Evolutionary conservation across 2,329 filamentous ascomycete species (phyloP), one percentile per base, ranked within the genome.

Genomic region (Penicillium sp.): DNA sequence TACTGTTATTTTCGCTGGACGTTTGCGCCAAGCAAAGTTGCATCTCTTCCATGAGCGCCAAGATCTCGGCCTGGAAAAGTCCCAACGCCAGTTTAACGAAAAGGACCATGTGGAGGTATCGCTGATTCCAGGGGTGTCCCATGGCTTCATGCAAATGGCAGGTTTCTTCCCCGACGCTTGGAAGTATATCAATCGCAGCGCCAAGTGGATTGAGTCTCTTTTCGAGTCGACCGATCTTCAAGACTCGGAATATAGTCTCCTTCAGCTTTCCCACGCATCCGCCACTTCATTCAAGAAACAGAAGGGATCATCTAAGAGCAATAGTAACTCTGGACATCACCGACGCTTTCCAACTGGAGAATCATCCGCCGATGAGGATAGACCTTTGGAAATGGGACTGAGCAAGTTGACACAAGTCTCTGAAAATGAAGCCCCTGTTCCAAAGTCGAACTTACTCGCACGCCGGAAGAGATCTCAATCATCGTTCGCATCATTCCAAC

Each of bases 141-240:
- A 99, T 67, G 94, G 94, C 1, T 99, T 99, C 73, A 76, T 97
- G 64, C 92, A 97, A 69, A 96, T 99, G 68, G 91, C 91, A 0
- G 81, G 85, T 1, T 80, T 97, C 3, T 99, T 95, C 64, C 92
- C 92, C 0, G 91, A 94, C 8, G 92, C 90, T 1, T 96, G 92
- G 90, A 89, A 88, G 66, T 88, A 95, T 68, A 90, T 97, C 64
- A 85, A 89, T 60, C 84, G 88, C 29, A 90, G 89, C 59, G 88
- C 86, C 0, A 77, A 81, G 14, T 97, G 93, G 93, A 92, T 97
- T 63, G 82, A 87, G 43, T 87, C 92, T 24, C 81, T 92, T 0
- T 93, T 96, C 46, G 60, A 64, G 10, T 55, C 60, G 48, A 58
- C 64, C 33, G 62, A 69, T 40, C 51, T 56, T 16, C 61, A 59